These are phyloP conservation scores for Citrus mangshanensis DNA, from an alignment of 345 rosid species.

Conservation along the genomic window DNA sequence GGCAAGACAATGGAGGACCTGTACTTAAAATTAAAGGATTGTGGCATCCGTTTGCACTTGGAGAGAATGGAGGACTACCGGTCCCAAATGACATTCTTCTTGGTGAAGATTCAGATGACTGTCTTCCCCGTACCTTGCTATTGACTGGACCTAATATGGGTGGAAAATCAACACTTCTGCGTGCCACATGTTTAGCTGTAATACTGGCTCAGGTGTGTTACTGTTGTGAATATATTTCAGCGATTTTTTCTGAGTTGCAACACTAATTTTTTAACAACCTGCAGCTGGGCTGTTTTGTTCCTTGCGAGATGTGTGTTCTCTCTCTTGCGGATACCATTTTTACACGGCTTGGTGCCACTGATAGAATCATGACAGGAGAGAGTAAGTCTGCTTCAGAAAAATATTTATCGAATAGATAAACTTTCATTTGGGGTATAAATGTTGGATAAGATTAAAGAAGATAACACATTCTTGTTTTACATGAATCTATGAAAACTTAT, in stretches of 20 bases:
- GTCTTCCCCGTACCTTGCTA: slow-evolving; percentile 54
- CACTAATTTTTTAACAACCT: slow-evolving; percentile 15
- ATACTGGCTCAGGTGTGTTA: slow-evolving; percentile 78
- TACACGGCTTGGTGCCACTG: slow-evolving; percentile 90
- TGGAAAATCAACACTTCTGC: slow-evolving; percentile 93
- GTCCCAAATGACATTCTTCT: slow-evolving; percentile 80
- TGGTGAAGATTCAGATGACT: slow-evolving; percentile 51
- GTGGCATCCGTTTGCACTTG: slow-evolving; percentile 93
- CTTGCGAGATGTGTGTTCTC: slow-evolving; percentile 60
- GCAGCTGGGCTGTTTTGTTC: slow-evolving; percentile 91
- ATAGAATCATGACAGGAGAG: slow-evolving; percentile 93
- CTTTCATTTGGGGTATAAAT: not conserved
- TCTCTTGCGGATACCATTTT: slow-evolving; percentile 82
- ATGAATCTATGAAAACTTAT: not conserved
- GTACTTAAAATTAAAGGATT: slow-evolving; percentile 66
- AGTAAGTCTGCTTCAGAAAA: slow-evolving; percentile 46
- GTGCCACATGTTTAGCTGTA: slow-evolving; percentile 86
- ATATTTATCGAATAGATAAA: not conserved
- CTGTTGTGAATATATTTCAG: slow-evolving; percentile 5
- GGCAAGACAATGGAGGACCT: slow-evolving; percentile 46
- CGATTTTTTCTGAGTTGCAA: not conserved
- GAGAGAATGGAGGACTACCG: slow-evolving; percentile 60
- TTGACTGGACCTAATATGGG: slow-evolving; percentile 99
- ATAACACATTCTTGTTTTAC: not conserved
- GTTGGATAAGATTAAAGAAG: not conserved